Base-by-base conservation (phyloP, 2,329 filamentous ascomycete genomes). In the Colletotrichum sansevieriae region DNA sequence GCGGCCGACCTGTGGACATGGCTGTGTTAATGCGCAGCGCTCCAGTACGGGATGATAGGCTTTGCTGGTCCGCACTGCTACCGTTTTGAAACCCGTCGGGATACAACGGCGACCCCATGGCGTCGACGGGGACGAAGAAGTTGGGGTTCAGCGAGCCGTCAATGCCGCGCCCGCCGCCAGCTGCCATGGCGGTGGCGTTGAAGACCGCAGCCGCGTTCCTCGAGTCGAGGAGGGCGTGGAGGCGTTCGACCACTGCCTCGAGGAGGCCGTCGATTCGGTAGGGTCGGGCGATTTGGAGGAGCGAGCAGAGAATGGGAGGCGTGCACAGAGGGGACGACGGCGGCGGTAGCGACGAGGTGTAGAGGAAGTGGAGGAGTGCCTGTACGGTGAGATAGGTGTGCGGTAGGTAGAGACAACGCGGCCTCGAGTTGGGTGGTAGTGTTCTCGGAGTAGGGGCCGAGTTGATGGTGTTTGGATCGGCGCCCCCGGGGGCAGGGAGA, bases 171-270 rank as follows among this genome's bases (percentile, higher is more conserved):
- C 96, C 96, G 29, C 96, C 95, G 11, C 96, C 96, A 1, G 96
- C 96, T 0, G 95, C 96, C 96, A 98, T 98, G 61, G 96, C 96
- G 0, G 95, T 96, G 0, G 96, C 96, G 73, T 99, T 99, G 84
- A 99, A 99, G 0, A 99, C 95, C 6, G 96, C 96, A 0, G 96
- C 96, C 0, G 96, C 95, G 73, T 98, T 99, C 54, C 95, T 88
- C 55, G 93, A 96, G 78, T 99, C 96, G 4, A 99, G 88, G 0
- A 97, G 88, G 35, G 92, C 87, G 75, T 99, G 96, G 0, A 99
- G 85, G 8, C 95, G 89, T 79, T 98, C 94, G 10, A 98, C 93
- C 2, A 97, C 93, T 0, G 94, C 94, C 81, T 99, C 96, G 1
- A 98, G 84, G 2, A 99, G 86, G 0, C 96, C 96, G 74, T 98